Percentiles rank a stretch among this genome's conserved stretches.
phyloP scores from a whole-genome alignment of 345 rosid genomes.

The Eutrema japonicum region DNA sequence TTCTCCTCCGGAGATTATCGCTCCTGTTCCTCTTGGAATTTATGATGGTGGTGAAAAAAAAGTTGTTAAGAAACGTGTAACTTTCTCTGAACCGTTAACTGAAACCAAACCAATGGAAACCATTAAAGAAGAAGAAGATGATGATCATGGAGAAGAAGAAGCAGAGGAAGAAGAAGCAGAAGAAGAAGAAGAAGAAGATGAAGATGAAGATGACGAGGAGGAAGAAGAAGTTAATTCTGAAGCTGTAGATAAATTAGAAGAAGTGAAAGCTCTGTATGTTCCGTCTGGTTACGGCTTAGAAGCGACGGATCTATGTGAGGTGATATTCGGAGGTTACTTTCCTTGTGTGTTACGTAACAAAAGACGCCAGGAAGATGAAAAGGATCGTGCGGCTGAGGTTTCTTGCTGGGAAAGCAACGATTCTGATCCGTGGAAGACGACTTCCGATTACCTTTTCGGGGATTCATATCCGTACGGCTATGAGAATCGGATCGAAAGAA shows the following conservation, averaged over 20 bases:
- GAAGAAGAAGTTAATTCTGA: constrained; percentile 14
- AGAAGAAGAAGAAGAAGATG: background rate
- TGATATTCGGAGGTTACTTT: constrained; percentile 78
- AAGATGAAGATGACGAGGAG: rapidly evolving
- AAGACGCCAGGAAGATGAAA: constrained; percentile 34
- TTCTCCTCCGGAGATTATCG: constrained; percentile 43
- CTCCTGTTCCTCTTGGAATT: constrained; percentile 43
- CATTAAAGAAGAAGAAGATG: constrained; percentile 27
- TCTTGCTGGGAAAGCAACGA: constrained; percentile 38
- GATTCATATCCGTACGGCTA: constrained; percentile 57
- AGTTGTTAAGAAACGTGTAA: constrained; percentile 34
- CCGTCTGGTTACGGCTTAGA: constrained; percentile 84
- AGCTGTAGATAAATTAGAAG: constrained; percentile 25
- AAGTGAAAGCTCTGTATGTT: constrained; percentile 46
- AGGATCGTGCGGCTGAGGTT: constrained; percentile 28
- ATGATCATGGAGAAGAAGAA: background rate
- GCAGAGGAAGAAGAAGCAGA: background rate
- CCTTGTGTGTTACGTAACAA: constrained; percentile 59
- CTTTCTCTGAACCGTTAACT: constrained; percentile 37
- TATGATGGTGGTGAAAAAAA: constrained; percentile 43
- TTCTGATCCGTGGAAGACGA: constrained; percentile 53
- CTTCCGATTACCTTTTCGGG: constrained; percentile 79
- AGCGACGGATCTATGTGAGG: constrained; percentile 77
- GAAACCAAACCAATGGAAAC: constrained; percentile 38
- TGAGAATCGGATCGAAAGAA: constrained; percentile 30